Conservation (phyloP, 1,284 basidiomycete species). For the Takashimella koratensis region DNA sequence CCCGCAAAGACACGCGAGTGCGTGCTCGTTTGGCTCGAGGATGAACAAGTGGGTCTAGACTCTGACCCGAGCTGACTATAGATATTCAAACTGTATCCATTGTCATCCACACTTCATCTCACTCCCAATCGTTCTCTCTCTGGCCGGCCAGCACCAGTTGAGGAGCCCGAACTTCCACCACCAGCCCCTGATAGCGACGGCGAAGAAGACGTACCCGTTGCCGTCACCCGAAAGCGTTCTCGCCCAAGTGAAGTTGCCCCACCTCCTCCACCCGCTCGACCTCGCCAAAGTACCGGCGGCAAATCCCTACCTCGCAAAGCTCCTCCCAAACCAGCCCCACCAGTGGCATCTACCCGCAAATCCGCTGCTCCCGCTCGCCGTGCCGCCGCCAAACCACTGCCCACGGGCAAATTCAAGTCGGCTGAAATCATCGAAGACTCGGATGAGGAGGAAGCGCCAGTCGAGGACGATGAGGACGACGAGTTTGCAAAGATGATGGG, state of each 20-base stretch:
- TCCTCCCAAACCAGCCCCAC: slow-evolving; percentile 12
- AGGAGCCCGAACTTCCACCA: background rate
- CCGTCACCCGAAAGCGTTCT: background rate
- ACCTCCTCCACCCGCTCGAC: background rate
- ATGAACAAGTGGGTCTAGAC: slow-evolving; percentile 18
- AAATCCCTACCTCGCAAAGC: slow-evolving; percentile 18
- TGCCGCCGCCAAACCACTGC: slow-evolving; percentile 1
- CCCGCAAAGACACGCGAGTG: slow-evolving; percentile 36
- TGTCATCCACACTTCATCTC: slow-evolving; percentile 31
- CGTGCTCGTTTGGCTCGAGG: slow-evolving; percentile 37
- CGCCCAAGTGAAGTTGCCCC: background rate
- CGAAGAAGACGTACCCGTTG: background rate
- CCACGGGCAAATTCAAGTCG: slow-evolving; percentile 35
- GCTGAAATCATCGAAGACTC: slow-evolving; percentile 43
- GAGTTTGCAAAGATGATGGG: slow-evolving; percentile 43
- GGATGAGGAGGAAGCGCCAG: slow-evolving; percentile 28
- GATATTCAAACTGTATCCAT: slow-evolving; percentile 30
- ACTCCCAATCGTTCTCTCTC: slow-evolving; percentile 33
- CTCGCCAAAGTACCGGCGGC: slow-evolving; percentile 11
- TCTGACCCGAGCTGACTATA: slow-evolving; percentile 7
- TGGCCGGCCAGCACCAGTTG: slow-evolving; percentile 2
- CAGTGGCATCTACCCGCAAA: slow-evolving; percentile 6
- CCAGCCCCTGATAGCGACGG: background rate
- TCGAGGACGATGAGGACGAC: slow-evolving; percentile 30
- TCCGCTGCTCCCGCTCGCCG: slow-evolving; percentile 2